Evolutionary conservation across 345 rosid genomes (phyloP).

Genomic region (Lenwebbia sp.): DNA sequence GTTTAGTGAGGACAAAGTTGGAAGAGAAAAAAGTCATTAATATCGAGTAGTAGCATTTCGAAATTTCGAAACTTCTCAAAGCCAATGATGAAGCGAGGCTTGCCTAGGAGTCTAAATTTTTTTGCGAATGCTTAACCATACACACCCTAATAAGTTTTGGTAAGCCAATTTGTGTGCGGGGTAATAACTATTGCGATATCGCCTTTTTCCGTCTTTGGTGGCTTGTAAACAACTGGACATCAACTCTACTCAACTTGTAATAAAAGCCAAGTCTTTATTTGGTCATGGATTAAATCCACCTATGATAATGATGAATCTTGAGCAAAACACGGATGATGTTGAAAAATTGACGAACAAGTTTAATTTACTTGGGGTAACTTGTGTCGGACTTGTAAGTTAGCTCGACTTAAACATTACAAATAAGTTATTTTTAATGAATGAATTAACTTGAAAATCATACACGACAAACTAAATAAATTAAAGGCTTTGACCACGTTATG

Average conservation of each 20-base stretch:
- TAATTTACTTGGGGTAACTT: rapidly evolving
- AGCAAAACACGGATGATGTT: rapidly evolving
- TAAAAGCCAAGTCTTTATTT: not conserved
- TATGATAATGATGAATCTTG: not conserved
- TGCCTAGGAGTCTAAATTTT: too few species aligned
- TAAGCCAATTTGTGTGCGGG: not conserved
- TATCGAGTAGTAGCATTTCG: not conserved
- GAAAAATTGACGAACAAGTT: not conserved
- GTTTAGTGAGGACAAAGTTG: not conserved
- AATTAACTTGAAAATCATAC: not conserved
- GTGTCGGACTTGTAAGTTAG: not conserved
- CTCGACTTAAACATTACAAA: not conserved
- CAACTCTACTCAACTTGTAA: not conserved
- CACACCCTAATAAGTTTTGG: not conserved
- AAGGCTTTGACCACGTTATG: too few species aligned
- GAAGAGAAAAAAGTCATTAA: not conserved
- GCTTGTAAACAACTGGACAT: not conserved
- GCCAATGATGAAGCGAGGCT: not conserved
- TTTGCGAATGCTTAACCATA: not conserved
- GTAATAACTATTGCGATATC: not conserved
- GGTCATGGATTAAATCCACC: not conserved
- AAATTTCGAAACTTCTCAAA: not conserved
- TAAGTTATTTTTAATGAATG: not conserved
- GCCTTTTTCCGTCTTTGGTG: not conserved
- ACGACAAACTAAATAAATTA: too few species aligned